These are phyloP conservation scores for Cercospora canescens DNA, from an alignment of 2,329 filamentous ascomycete species.

Conservation along the genomic window DNA sequence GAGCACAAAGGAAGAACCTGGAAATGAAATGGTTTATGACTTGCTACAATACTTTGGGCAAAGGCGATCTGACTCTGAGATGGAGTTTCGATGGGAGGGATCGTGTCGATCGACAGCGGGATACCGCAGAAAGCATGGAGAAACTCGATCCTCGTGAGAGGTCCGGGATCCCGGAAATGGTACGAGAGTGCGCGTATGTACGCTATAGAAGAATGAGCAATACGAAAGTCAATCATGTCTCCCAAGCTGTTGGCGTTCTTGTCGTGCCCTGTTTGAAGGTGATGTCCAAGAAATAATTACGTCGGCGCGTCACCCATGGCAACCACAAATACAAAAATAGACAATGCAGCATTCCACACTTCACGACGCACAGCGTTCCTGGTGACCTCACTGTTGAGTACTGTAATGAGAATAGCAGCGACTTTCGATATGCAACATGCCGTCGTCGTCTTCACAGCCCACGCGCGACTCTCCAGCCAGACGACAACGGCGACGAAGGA, in stretches of 20 bases:
- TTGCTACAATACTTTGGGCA: constrained; percentile 11
- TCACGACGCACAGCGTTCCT: constrained; percentile 12
- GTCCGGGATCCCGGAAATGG: not conserved
- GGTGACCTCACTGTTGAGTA: not conserved
- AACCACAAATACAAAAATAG: constrained; percentile 78
- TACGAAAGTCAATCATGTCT: not conserved
- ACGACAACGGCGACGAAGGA: constrained; percentile 32
- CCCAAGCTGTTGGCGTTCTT: not conserved
- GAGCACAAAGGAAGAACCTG: not conserved
- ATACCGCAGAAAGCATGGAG: not conserved
- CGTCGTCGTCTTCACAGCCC: constrained; percentile 5
- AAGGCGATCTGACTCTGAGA: not conserved
- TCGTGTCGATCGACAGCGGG: not conserved
- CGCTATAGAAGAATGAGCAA: not conserved
- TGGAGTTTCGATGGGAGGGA: not conserved
- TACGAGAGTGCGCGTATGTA: not conserved
- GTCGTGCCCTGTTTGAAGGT: not conserved
- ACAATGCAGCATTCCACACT: constrained; percentile 56
- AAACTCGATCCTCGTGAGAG: not conserved
- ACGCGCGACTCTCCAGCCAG: constrained; percentile 31
- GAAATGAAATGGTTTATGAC: constrained; percentile 4
- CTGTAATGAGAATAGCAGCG: not conserved
- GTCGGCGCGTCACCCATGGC: constrained; percentile 57
- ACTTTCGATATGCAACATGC: not conserved
- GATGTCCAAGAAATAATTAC: not conserved